These are phyloP conservation scores for Candida nitratophila DNA, from an alignment of 805 yeast species.

Conservation along the genomic window DNA sequence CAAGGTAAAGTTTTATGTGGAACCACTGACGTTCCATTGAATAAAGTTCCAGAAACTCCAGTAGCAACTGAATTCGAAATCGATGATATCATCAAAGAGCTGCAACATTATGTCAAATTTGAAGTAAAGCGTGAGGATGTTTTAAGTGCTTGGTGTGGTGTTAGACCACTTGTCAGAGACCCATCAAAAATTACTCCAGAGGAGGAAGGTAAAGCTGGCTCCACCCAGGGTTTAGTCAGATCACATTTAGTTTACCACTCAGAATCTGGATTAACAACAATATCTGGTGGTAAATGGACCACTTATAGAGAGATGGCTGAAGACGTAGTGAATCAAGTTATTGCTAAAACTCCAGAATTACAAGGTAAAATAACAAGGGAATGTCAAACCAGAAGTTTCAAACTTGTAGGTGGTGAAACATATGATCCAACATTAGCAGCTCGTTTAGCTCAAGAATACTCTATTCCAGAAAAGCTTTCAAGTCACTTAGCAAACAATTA, in stretches of 20 bases:
- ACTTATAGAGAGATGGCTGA: conserved; percentile 97
- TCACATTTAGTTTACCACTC: conserved; percentile 75
- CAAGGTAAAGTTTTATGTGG: conserved; percentile 96
- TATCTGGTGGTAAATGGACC: conserved; percentile 98
- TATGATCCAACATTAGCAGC: conserved; percentile 70
- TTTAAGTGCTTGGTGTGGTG: conserved; percentile 94
- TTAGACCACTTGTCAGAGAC: conserved; percentile 89
- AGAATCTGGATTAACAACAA: conserved; percentile 68
- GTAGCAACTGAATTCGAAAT: conserved; percentile 85
- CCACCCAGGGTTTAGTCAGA: conserved; percentile 87
- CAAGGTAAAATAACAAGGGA: conserved; percentile 20
- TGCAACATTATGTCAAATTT: conserved; percentile 84
- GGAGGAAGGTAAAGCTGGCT: conserved; percentile 17
- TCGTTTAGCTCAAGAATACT: conserved; percentile 72
- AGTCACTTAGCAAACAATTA: conserved; percentile 79
- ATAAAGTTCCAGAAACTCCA: conserved; percentile 65
- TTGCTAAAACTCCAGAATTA: conserved; percentile 38
- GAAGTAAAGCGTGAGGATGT: conserved; percentile 88
- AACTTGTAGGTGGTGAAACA: conserved; percentile 75
- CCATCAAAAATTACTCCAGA: conserved; percentile 39
- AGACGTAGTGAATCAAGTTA: conserved; percentile 76
- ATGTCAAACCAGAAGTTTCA: conserved; percentile 46
- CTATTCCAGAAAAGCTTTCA: conserved; percentile 67
- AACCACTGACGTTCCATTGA: conserved; percentile 87
- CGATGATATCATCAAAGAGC: conserved; percentile 76